A percentile compares a stretch with the other conserved stretches of the same genome.
These are phyloP conservation scores for Acanthochlamys bracteata DNA, from an alignment of 106 monocot species.

Conservation along the genomic window DNA sequence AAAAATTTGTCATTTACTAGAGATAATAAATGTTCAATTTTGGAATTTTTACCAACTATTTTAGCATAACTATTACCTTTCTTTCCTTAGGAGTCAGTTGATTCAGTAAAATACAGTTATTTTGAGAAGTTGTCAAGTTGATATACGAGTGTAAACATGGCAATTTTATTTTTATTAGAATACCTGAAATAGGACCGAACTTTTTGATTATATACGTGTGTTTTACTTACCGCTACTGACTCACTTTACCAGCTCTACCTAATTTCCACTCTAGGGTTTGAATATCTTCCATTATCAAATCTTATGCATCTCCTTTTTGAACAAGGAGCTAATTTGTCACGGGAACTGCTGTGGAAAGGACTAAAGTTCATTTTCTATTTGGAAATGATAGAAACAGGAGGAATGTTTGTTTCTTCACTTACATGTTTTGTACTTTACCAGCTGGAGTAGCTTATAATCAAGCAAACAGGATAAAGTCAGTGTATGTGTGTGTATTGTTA, in stretches of 20 bases:
- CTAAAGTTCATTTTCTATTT: slow-evolving; percentile 30
- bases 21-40: no score
- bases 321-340: slow-evolving; percentile 98
- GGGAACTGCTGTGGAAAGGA: slow-evolving; percentile 84
- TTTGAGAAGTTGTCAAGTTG: no score
- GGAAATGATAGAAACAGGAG: no score
- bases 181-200: neutral
- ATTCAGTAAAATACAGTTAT: no score
- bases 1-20: no score
- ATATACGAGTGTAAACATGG: no score
- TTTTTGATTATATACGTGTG: neutral
- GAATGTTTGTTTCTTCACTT: neutral
- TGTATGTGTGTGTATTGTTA: slow-evolving; percentile 98
- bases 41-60: no score
- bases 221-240: neutral
- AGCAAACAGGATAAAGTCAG: slow-evolving; percentile 97
- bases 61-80: no score
- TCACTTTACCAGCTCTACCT: neutral
- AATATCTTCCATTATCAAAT: slow-evolving; percentile 94
- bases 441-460: slow-evolving; percentile 97
- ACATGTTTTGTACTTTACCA: slow-evolving; percentile 17
- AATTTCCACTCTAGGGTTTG: slow-evolving; percentile 44
- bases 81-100: no score
- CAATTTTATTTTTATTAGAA: no score
- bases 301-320: slow-evolving; percentile 98